Conservation (phyloP, 2,329 filamentous ascomycete species). For the Ceratocystis ficicola region DNA sequence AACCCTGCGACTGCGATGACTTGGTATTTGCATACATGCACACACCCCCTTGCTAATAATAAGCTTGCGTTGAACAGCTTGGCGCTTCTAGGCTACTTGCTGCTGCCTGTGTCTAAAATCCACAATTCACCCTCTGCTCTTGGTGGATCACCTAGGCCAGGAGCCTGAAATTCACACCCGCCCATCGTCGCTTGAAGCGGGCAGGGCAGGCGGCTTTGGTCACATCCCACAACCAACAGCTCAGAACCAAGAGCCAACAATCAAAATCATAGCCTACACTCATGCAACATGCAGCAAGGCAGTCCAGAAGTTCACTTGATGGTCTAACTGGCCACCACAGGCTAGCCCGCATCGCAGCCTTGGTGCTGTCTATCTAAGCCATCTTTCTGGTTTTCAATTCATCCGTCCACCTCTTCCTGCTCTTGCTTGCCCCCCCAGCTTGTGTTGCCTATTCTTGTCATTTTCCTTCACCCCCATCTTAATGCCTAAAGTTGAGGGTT, state of each 20-base stretch:
- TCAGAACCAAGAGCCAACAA: no score
- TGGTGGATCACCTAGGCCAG: neutral
- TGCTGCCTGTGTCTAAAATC: conserved; percentile 1
- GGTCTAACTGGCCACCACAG: neutral
- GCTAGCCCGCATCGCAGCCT: neutral
- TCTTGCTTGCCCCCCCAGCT: neutral
- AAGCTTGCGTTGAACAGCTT: neutral
- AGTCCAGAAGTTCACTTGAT: neutral
- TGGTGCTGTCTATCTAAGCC: no score
- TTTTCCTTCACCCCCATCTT: neutral
- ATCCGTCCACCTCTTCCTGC: neutral
- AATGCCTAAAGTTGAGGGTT: neutral
- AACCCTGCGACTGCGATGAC: no score
- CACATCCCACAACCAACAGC: no score
- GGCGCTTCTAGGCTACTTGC: neutral
- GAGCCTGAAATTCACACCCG: neutral
- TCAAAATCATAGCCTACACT: neutral
- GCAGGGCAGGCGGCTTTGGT: no score
- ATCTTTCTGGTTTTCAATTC: neutral
- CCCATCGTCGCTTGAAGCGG: no score
- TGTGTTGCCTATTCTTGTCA: neutral
- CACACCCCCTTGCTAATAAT: no score
- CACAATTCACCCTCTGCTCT: neutral
- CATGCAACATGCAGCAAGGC: neutral
- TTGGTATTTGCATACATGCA: no score